These are phyloP conservation scores for Oryza punctata DNA, from an alignment of 176 grass and related monocot genomes.

Conservation along the genomic window DNA sequence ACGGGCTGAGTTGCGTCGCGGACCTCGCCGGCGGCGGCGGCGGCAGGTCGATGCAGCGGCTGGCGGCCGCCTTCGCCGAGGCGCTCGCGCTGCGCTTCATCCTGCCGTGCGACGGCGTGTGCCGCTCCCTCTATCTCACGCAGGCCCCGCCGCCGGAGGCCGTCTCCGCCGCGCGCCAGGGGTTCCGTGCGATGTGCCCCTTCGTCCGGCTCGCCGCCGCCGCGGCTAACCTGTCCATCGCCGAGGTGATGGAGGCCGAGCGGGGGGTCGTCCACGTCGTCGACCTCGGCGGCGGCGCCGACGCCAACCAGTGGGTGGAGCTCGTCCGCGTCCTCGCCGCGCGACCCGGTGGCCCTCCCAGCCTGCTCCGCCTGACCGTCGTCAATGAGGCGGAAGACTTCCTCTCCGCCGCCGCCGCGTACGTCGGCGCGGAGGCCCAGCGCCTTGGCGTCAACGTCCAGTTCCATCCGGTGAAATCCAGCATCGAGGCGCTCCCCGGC, in stretches of 20 bases:
- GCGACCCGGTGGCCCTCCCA: constrained; percentile 29
- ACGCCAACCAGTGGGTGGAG: constrained; percentile 49
- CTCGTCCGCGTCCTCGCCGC: constrained; percentile 51
- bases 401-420: constrained; percentile 32
- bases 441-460: constrained; percentile 44
- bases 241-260: constrained; percentile 45
- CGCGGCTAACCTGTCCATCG: constrained; percentile 47
- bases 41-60: constrained; percentile 60
- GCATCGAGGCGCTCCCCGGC: background rate
- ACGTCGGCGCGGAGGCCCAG: constrained; percentile 49
- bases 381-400: constrained; percentile 43
- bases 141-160: background rate
- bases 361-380: constrained; percentile 45
- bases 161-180: constrained; percentile 13
- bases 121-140: constrained; percentile 7
- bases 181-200: constrained; percentile 56
- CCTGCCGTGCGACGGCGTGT: constrained; percentile 42
- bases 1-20: constrained; percentile 24
- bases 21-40: constrained; percentile 18
- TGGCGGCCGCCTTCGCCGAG: constrained; percentile 44
- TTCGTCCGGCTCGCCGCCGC: constrained; percentile 50
- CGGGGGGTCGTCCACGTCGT: constrained; percentile 47
- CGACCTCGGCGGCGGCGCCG: constrained; percentile 51
- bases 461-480: constrained; percentile 41
- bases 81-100: constrained; percentile 49